A percentile compares a stretch with the other conserved stretches of the same genome.
These are phyloP conservation scores for Saccharomyces pastorianus DNA, from an alignment of 1,139 yeast genomes.

Conservation along the genomic window DNA sequence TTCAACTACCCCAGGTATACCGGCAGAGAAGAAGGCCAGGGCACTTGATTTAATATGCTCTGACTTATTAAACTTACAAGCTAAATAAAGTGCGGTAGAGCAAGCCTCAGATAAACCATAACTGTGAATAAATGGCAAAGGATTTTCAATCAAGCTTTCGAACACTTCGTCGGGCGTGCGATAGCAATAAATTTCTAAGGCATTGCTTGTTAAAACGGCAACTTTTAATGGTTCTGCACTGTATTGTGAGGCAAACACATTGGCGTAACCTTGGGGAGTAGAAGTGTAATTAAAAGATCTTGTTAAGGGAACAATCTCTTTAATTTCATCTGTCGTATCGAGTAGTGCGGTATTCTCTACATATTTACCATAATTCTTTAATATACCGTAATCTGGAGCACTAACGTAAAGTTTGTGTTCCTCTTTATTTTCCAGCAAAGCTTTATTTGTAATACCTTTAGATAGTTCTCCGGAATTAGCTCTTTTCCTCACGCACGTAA, in stretches of 20 bases:
- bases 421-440: not conserved
- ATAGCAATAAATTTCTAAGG: slow-evolving; percentile 67
- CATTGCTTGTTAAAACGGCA: slow-evolving; percentile 74
- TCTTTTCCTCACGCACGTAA: slow-evolving; percentile 40
- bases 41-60: slow-evolving; percentile 40
- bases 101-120: slow-evolving; percentile 75
- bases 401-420: slow-evolving; percentile 51
- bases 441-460: not conserved
- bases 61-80: slow-evolving; percentile 62
- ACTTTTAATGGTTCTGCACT: slow-evolving; percentile 53
- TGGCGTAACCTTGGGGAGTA: slow-evolving; percentile 75
- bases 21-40: slow-evolving; percentile 34
- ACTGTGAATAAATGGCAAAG: slow-evolving; percentile 42
- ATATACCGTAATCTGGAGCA: slow-evolving; percentile 75
- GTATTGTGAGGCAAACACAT: slow-evolving; percentile 80
- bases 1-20: slow-evolving; percentile 34
- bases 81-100: slow-evolving; percentile 73
- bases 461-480: not conserved
- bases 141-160: slow-evolving; percentile 56
- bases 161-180: slow-evolving; percentile 74
- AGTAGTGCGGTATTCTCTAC: slow-evolving; percentile 78
- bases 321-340: slow-evolving; percentile 56
- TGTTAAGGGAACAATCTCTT: slow-evolving; percentile 63
- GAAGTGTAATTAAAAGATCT: slow-evolving; percentile 64
- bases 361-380: slow-evolving; percentile 61